A percentile compares a stretch with the other conserved stretches of the same genome.
Evolutionary conservation across 768 basidiomycete species (phyloP).

Genomic region (Pleurotus cornucopiae): DNA sequence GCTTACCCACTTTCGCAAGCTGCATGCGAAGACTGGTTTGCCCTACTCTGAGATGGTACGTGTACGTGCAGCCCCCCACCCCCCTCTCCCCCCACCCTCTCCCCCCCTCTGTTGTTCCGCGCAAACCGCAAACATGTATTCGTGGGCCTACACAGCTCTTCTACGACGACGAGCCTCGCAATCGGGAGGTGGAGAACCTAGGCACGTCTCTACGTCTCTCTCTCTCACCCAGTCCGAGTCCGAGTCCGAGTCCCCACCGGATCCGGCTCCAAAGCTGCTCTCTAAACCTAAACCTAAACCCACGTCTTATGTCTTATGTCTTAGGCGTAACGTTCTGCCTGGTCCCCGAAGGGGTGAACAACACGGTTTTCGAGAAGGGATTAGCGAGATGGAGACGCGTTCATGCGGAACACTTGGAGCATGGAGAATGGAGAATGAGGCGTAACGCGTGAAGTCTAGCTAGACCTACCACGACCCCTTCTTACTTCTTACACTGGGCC

Average conservation of each 20-base stretch:
- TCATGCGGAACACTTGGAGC: not conserved
- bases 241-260: no score
- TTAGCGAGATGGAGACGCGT: conserved; percentile 58
- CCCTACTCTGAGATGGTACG: conserved; percentile 78
- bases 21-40: conserved; percentile 72
- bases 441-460: not conserved
- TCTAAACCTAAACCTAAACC: not conserved
- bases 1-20: conserved; percentile 70
- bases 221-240: no score
- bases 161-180: conserved; percentile 70
- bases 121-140: not conserved
- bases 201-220: conserved; percentile 28
- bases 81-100: not conserved
- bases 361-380: conserved; percentile 65
- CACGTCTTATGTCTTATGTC: not conserved
- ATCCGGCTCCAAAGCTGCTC: no score
- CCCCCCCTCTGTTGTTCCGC: not conserved
- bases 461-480: no score
- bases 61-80: not conserved
- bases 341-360: conserved; percentile 59
- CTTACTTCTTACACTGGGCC: no score
- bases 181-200: conserved; percentile 57
- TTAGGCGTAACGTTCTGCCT: conserved; percentile 79
- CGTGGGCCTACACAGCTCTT: conserved; percentile 37
- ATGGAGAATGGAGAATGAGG: not conserved